A percentile compares a stretch with the other conserved stretches of the same genome.
Conservation (phyloP, 2,329 filamentous ascomycete species). For the Phialemonium atrogriseum region DNA sequence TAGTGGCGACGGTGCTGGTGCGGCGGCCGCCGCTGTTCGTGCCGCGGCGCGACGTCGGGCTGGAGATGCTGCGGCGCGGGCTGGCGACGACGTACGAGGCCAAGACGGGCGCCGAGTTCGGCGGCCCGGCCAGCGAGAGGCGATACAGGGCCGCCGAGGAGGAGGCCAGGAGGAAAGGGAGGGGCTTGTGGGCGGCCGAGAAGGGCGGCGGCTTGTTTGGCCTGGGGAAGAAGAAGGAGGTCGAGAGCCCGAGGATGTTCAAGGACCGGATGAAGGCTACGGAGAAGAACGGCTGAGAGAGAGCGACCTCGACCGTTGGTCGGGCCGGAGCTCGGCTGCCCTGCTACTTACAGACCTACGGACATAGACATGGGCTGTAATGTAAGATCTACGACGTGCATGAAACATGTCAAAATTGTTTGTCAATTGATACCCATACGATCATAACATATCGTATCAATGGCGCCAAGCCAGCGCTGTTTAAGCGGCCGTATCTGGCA, state of each 20-base stretch:
- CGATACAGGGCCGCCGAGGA: constrained; percentile 60
- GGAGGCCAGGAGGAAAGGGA: constrained; percentile 54
- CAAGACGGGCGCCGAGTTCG: constrained; percentile 84
- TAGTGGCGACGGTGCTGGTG: constrained; percentile 78
- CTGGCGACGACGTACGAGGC: constrained; percentile 91
- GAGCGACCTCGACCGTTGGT: no score
- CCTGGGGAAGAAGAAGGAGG: constrained; percentile 7
- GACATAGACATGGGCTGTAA: no score
- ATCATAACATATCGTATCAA: no score
- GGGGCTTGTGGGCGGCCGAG: constrained; percentile 69
- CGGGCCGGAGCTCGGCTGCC: no score
- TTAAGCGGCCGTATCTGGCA: no score
- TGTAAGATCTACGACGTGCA: no score
- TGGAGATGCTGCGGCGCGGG: constrained; percentile 80
- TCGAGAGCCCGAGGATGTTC: constrained; percentile 82
- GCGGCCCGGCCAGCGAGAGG: constrained; percentile 50
- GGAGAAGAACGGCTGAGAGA: constrained; percentile 15
- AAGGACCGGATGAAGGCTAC: constrained; percentile 50
- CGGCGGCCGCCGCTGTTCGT: constrained; percentile 51
- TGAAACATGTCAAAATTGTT: no score
- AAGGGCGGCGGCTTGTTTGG: constrained; percentile 31
- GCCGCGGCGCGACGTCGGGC: constrained; percentile 65
- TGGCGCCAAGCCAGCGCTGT: no score
- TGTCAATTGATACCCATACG: no score
- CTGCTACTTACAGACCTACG: no score